Base-by-base conservation (phyloP, 805 yeast genomes). In the Brettanomyces bruxellensis region DNA sequence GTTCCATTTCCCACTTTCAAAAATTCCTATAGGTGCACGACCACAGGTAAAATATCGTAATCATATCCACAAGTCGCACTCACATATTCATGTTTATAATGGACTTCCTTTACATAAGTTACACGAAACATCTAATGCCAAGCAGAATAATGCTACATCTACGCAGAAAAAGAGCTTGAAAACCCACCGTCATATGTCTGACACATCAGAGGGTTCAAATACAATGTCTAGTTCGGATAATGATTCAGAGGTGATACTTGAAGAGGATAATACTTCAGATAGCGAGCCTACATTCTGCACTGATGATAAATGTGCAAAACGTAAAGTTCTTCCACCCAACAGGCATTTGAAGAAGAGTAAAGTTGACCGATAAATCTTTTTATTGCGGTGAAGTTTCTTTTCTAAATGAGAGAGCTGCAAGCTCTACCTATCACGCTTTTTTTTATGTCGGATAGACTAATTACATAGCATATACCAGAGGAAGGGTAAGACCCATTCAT, bases 1-100 rank as follows among this genome's bases (percentile, higher is more conserved):
- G 9, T 57, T 51, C 46, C 60, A 59, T 14, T 64, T 64, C 46
- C 68, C 67, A 9, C 54, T 47, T 4, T 43, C 60, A 8, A 41
- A 47, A 28, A 34, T 49, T 5, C 60, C 57, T 8, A 38, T 55
- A 18, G 45, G 45, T 4, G 13, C 43, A 4, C 47, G 38, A 38
- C 55, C 38, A 40, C 52, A 34, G 40, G 40, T 25, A 42, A 49
- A 42, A 32, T 45, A 44, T 40, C 40, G 40, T 22, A 12, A 13
- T n/a, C 40, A 36, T 34, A 18, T 13, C 2, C 42, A 40, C 23
- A 25, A 25, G n/a, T 14, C n/a, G 13, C 22, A 25, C 8, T 9
- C 25, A 6, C n/a, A 25, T 40, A 11, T 13, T 24, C 14, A 24
- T 25, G 25, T 12, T 22, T 23, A 32, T 28, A 38, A 18, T 23